Conservation (phyloP, 306 rosid species). For the Vicia faba region DNA sequence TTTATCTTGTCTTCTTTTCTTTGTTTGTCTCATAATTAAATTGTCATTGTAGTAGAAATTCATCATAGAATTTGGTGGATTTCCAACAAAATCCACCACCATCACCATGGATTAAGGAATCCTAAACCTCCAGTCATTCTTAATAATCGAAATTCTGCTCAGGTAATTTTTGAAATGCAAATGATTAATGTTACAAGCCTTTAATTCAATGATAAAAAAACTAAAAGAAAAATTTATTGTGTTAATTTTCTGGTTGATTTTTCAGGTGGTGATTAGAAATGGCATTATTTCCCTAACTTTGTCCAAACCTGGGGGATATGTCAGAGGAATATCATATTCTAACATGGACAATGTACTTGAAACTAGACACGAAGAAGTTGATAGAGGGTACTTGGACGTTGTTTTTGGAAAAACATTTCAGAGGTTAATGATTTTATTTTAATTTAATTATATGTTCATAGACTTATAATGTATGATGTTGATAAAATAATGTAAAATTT, state of each 20-base stretch:
- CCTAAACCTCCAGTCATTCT: constrained; percentile 10
- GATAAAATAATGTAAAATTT: too few species aligned
- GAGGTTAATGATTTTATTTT: constrained; percentile 38
- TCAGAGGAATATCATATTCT: constrained; percentile 50
- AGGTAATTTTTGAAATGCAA: constrained; percentile 21
- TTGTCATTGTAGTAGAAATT: too few species aligned
- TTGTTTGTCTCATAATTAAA: too few species aligned
- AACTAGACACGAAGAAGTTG: background rate
- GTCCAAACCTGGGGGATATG: constrained; percentile 59
- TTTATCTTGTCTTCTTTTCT: too few species aligned
- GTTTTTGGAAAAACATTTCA: constrained; percentile 33
- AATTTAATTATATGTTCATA: background rate
- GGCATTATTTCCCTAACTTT: constrained; percentile 58
- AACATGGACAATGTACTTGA: constrained; percentile 60
- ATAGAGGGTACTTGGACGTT: constrained; percentile 84
- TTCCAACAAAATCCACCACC: background rate
- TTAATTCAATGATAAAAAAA: too few species aligned
- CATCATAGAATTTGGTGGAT: too few species aligned
- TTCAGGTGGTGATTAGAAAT: constrained; percentile 61
- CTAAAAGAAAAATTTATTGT: background rate
- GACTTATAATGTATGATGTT: background rate
- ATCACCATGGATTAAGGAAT: background rate
- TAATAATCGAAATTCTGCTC: background rate
- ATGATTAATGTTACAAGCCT: background rate
- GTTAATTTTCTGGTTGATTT: background rate